These are phyloP conservation scores for Citeromyces siamensis DNA, from an alignment of 1,139 yeast genomes.

Conservation along the genomic window DNA sequence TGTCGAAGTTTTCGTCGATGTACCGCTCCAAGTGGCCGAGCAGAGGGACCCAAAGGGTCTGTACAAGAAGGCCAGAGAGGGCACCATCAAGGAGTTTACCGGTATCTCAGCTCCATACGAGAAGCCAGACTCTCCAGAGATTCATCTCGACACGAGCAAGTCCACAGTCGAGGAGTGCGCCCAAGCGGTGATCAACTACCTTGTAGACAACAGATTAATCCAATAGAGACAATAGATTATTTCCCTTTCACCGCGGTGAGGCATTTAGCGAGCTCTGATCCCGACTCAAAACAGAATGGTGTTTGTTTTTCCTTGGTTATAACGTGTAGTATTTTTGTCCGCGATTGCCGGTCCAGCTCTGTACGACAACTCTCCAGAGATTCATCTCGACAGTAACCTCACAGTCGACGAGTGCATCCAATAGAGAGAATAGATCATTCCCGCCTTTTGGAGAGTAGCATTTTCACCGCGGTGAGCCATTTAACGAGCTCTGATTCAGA, in stretches of 20 bases:
- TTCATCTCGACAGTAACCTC: too few species aligned
- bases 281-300: constrained; percentile 30
- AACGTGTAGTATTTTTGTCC: constrained; percentile 27
- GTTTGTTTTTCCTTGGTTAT: constrained; percentile 34
- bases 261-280: constrained; percentile 39
- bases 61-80: constrained; percentile 93
- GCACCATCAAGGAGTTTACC: constrained; percentile 86
- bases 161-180: constrained; percentile 74
- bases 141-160: constrained; percentile 66
- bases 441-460: constrained; percentile 7
- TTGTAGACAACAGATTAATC: constrained; percentile 3
- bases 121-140: constrained; percentile 77
- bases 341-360: constrained; percentile 37
- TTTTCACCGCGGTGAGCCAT: constrained; percentile 36
- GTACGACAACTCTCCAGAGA: too few species aligned
- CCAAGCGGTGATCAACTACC: constrained; percentile 50
- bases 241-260: constrained; percentile 27
- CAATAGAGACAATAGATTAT: neutral
- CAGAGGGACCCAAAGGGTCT: constrained; percentile 95
- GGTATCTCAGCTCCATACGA: constrained; percentile 96
- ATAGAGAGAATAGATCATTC: neutral
- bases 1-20: constrained; percentile 84
- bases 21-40: constrained; percentile 88
- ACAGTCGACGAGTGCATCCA: too few species aligned
- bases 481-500: constrained; percentile 33